Percentiles rank a stretch among this genome's conserved stretches.
Conservation (phyloP, 352 stramenopile genomes). For the Globisporangium alternatum region DNA sequence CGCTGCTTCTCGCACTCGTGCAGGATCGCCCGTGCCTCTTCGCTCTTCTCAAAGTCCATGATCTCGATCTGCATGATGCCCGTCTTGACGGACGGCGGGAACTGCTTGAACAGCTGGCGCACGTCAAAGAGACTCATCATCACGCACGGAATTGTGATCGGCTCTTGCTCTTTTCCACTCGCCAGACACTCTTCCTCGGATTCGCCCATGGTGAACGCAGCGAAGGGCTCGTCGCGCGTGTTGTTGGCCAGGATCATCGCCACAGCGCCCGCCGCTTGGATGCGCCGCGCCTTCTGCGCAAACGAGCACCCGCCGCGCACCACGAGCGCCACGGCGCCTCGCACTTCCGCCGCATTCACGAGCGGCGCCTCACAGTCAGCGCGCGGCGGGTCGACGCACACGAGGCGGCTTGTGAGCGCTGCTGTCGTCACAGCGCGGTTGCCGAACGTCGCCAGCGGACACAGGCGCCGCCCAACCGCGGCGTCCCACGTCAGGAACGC, state of each 20-base stretch:
- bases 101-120: constrained; percentile 59
- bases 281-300: constrained; percentile 49
- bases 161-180: not conserved
- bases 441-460: constrained; percentile 65
- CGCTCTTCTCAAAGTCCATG: constrained; percentile 20
- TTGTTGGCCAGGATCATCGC: constrained; percentile 41
- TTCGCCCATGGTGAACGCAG: constrained; percentile 59
- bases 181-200: constrained; percentile 19
- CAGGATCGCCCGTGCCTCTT: constrained; percentile 11
- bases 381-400: constrained; percentile 56
- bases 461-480: constrained; percentile 33
- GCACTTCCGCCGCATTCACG: constrained; percentile 42
- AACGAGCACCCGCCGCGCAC: constrained; percentile 73
- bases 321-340: constrained; percentile 53
- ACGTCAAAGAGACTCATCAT: constrained; percentile 71
- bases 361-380: constrained; percentile 48
- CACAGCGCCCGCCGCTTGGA: constrained; percentile 54
- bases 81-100: constrained; percentile 41
- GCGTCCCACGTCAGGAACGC: constrained; percentile 61
- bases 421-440: constrained; percentile 21
- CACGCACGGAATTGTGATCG: constrained; percentile 51
- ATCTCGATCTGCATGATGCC: constrained; percentile 50
- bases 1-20: constrained; percentile 23
- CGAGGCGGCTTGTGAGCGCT: constrained; percentile 28
- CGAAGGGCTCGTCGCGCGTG: constrained; percentile 49